Base-by-base conservation (phyloP, 768 basidiomycete species). In the Cystofilobasidium macerans region DNA sequence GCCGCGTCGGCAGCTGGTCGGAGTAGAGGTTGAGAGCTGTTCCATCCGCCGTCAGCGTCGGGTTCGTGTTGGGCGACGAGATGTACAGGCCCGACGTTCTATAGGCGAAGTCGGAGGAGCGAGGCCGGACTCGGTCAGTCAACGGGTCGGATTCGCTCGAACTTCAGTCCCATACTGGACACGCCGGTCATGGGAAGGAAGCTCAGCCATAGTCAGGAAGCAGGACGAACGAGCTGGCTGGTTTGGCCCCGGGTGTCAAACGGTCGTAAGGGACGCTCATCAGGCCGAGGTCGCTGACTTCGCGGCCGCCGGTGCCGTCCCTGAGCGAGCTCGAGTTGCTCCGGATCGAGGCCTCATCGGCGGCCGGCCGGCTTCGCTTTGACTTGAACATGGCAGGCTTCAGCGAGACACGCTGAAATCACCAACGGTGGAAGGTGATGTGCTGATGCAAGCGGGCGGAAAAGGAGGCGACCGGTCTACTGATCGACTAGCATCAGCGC, bases 51-150 rank as follows among this genome's bases (percentile, higher is more conserved):
- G 87, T 87, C 64, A 89, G 82, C 16, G 84, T 83, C 8, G 88
- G 88, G 71, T 90, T 90, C 30, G 88, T 88, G 71, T 86, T 85
- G 11, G 88, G 88, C 6, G 88, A 88, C 35, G 87, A 89, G 69
- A 90, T 89, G 57, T 33, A 48, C n/a, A 59, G 65, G 0, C 58
- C 58, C 5, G 65, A 61, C 2, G 42, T 20, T 3, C 60, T 42
- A 22, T 7, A 45, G 24, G 45, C 45, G 24, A 6, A 47, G n/a
- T 20, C 14, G 42, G 16, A 42, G 16, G 42, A 4, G 16, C 14
- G 42, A 42, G 42, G 42, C 42, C 42, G 16, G n/a, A n/a, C n/a
- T n/a, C n/a, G n/a, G n/a, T n/a, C n/a, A n/a, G n/a, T n/a, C n/a
- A n/a, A n/a, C n/a, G n/a, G n/a, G n/a, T n/a, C n/a, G n/a, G n/a